Base-by-base conservation (phyloP, 2,329 filamentous ascomycete species). In the Scytalidium sp. region DNA sequence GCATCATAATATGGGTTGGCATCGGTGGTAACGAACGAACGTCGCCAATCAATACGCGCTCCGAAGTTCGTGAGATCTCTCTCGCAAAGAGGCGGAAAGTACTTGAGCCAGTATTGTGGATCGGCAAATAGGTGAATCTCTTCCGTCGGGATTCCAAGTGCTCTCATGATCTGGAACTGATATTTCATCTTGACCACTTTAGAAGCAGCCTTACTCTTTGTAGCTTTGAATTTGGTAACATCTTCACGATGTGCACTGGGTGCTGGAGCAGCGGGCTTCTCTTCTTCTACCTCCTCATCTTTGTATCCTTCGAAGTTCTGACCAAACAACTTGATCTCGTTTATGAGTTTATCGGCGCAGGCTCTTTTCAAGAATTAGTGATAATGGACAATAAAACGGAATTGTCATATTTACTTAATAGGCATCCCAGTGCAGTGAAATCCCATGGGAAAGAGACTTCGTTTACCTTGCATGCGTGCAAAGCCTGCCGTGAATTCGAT, bases 371-470 rank as follows among this genome's bases (percentile, higher is more conserved):
- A n/a, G 17, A 36, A 15, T 36, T 15, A 36, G 32, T 36, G 5
- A 36, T 36, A 36, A 36, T 36, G 17, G 32, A 15, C 25, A 36
- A 10, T 7, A n/a, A n/a, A 4, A 15, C 15, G 25, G 32, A 36
- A 36, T 36, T 15, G 32, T 10, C 11, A 36, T 10, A 6, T 9
- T 9, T 36, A 36, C 73, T 97, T 97, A 76, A 99, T 99, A 42
- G 92, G 91, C 87, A 99, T 95, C 61, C 94, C 94, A 0, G 93
- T 97, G 73, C 88, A 90, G 76, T 99, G 94, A 75, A 91, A 99
- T 25, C 93, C 94, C 64, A 94, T 86, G 50, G 94, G 94, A 68
- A 94, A 97, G 47, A 97, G 76, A 50, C 86, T 79, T 47, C 87
- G 80, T 76, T 93, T 93, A 64, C 94, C 94, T 68, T 91, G 83